Evolutionary conservation across 768 basidiomycete species (phyloP).

Genomic region (Tricholoma saponaceum): DNA sequence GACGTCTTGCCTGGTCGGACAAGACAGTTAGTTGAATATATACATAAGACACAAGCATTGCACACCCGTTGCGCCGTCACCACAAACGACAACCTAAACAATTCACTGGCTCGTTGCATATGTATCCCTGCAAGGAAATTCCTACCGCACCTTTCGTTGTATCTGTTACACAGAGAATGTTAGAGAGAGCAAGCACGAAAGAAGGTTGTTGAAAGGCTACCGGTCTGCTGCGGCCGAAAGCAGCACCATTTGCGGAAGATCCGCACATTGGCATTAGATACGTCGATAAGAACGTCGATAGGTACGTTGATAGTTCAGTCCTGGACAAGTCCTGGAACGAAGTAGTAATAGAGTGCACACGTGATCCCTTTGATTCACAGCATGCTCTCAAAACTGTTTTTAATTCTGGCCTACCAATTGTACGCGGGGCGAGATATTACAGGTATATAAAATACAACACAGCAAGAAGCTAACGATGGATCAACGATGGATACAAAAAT

Average conservation of each 20-base stretch:
- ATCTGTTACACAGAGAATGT: conserved; percentile 26
- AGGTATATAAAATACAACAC: background rate
- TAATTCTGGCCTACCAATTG: no score
- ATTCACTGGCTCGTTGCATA: conserved; percentile 8
- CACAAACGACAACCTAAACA: conserved; percentile 76
- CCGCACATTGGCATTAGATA: conserved; percentile 53
- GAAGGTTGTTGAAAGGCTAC: conserved; percentile 26
- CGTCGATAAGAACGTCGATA: background rate
- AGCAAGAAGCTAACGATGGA: background rate
- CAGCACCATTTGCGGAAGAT: conserved; percentile 41
- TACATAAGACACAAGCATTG: conserved; percentile 10
- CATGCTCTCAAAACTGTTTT: no score
- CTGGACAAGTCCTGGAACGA: no score
- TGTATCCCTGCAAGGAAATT: background rate
- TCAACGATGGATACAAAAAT: no score
- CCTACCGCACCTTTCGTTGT: conserved; percentile 39
- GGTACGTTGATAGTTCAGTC: background rate
- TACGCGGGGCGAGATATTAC: background rate
- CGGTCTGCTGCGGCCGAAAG: conserved; percentile 55
- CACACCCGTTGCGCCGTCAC: conserved; percentile 92
- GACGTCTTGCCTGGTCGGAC: conserved; percentile 70
- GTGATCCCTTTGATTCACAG: no score
- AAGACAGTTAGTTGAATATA: conserved; percentile 10
- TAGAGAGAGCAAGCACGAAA: background rate
- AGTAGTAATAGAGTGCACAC: no score